These are phyloP conservation scores for Fragilariopsis cylindrus DNA, from an alignment of 108 stramenopile species.

Conservation along the genomic window DNA sequence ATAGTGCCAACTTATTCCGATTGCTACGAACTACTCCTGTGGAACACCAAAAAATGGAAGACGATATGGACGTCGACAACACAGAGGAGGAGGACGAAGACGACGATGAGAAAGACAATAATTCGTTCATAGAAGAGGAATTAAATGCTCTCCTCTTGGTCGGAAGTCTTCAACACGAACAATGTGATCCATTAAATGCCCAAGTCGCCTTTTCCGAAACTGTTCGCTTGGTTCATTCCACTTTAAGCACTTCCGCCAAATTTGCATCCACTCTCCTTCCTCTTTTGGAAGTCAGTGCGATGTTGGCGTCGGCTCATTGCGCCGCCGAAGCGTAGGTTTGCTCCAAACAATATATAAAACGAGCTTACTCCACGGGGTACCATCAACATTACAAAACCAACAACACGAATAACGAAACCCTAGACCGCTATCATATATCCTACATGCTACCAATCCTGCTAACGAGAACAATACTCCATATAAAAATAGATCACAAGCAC, in stretches of 20 bases:
- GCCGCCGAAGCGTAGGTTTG: slow-evolving; percentile 33
- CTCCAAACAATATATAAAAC: too few relatives aligned
- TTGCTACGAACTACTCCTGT: neutral
- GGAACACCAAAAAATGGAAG: neutral
- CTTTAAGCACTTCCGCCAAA: neutral
- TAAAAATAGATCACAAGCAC: neutral
- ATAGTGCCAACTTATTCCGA: slow-evolving; percentile 11
- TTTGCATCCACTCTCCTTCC: slow-evolving; percentile 20
- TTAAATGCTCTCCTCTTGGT: slow-evolving; percentile 26
- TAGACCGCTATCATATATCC: too few relatives aligned
- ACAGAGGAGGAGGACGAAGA: neutral
- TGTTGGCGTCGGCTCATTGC: slow-evolving; percentile 29
- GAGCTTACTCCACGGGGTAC: too few relatives aligned
- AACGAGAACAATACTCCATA: neutral
- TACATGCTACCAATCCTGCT: too few relatives aligned
- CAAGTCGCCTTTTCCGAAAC: slow-evolving; percentile 32
- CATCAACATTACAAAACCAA: too few relatives aligned
- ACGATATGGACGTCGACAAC: neutral
- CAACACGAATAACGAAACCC: too few relatives aligned
- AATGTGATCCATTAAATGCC: slow-evolving; percentile 32
- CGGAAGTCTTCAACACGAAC: slow-evolving; percentile 49
- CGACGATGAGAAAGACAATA: neutral
- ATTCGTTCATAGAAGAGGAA: slow-evolving; percentile 22
- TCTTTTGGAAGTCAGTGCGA: slow-evolving; percentile 34
- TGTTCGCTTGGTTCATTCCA: slow-evolving; percentile 1